phyloP scores from a whole-genome alignment of 2,329 filamentous ascomycete species.

The Cercospora sp. region DNA sequence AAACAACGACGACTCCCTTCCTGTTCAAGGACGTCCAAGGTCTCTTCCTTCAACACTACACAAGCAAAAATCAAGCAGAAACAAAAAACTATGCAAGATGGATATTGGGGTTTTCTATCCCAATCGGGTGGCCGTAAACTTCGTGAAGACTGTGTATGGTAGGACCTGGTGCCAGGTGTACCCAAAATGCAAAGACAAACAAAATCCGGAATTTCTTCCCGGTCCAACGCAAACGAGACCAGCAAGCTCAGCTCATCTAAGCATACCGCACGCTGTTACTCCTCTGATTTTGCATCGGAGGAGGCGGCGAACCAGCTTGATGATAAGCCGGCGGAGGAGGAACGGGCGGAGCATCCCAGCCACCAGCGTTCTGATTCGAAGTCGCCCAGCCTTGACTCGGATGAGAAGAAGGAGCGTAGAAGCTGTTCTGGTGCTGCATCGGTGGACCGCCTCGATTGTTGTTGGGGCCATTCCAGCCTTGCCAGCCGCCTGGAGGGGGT shows the following conservation, averaged over 20 bases:
- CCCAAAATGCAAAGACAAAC: not conserved
- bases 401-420: conserved; percentile 20
- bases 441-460: not conserved
- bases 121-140: not conserved
- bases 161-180: too few species aligned
- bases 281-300: conserved; percentile 5
- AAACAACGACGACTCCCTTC: not conserved
- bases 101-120: not conserved
- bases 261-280: conserved; percentile 28
- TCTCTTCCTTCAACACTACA: not conserved
- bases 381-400: conserved; percentile 32
- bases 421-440: conserved; percentile 15
- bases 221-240: not conserved
- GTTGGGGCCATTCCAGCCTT: conserved; percentile 35
- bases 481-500: conserved; percentile 37
- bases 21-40: not conserved
- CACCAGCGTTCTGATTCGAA: conserved; percentile 14
- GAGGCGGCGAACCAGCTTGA: not conserved
- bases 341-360: conserved; percentile 25
- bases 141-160: not conserved
- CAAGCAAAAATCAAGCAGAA: not conserved
- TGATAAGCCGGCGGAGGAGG: conserved; percentile 28
- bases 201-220: not conserved
- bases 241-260: conserved; percentile 6
- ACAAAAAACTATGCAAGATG: not conserved